phyloP scores from a whole-genome alignment of 2,329 filamentous ascomycete genomes.

The Exophiala lecanii-corni region DNA sequence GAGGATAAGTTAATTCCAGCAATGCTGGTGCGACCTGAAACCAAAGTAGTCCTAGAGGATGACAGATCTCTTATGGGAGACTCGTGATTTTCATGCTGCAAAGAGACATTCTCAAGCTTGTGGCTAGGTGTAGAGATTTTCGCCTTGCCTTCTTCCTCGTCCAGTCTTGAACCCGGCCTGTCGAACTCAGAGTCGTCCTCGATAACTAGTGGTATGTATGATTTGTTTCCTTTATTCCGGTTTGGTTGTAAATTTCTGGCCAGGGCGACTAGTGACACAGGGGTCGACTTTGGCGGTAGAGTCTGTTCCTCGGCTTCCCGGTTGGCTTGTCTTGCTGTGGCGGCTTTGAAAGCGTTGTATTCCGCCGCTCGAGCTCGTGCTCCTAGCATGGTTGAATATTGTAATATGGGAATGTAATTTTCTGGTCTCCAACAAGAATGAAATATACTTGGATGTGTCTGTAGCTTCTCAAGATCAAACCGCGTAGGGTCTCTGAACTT shows the following conservation, averaged over 20 bases:
- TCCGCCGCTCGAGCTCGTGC: conserved; percentile 27
- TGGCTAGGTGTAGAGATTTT: conserved; percentile 9
- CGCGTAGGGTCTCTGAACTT: too few relatives aligned
- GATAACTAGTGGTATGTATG: conserved; percentile 24
- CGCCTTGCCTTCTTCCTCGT: conserved; percentile 1
- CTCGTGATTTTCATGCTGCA: background rate
- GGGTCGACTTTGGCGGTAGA: conserved; percentile 22
- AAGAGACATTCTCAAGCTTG: too few relatives aligned
- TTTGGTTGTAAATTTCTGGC: conserved; percentile 19
- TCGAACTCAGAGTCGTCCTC: conserved; percentile 9
- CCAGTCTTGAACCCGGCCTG: background rate
- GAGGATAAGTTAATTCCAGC: background rate
- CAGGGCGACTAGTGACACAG: conserved; percentile 25
- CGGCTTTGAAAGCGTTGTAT: conserved; percentile 24
- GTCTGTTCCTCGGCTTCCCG: conserved; percentile 25
- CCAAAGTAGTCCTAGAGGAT: background rate
- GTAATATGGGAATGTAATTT: conserved; percentile 1
- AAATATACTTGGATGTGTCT: too few relatives aligned
- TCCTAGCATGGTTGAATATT: conserved; percentile 21
- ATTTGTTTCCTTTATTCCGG: conserved; percentile 27
- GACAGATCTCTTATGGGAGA: background rate
- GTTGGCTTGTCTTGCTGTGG: conserved; percentile 24
- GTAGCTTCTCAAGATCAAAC: too few relatives aligned
- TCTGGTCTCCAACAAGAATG: conserved; percentile 2
- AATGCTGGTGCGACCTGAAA: background rate